These are phyloP conservation scores for Bonia amplexicaulis DNA, from an alignment of 176 grass and related monocot species.

Conservation along the genomic window DNA sequence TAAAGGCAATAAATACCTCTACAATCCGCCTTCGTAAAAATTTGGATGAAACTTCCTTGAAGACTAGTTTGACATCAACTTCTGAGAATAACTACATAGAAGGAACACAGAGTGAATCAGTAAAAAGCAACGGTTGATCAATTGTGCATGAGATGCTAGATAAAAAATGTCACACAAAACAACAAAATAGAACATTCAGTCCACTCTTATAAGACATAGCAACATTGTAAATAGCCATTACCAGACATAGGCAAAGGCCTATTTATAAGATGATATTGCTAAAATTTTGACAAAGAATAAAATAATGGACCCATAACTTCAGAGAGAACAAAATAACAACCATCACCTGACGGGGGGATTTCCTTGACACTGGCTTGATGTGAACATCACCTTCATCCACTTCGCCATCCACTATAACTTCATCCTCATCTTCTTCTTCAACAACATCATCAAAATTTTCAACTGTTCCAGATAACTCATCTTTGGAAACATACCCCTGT, in stretches of 20 bases:
- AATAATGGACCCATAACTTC: not conserved
- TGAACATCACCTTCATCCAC: conserved; percentile 98
- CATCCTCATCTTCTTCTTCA: conserved; percentile 84
- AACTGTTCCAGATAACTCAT: conserved; percentile 31
- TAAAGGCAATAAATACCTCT: conserved; percentile 50
- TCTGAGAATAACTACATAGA: conserved; percentile 82
- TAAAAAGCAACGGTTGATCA: not conserved
- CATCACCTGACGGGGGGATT: conserved; percentile 55
- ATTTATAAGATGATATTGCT: not conserved
- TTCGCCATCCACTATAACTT: conserved; percentile 81
- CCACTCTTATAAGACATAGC: not conserved
- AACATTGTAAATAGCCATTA: not conserved
- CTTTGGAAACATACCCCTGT: conserved; percentile 77
- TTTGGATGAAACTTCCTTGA: conserved; percentile 96
- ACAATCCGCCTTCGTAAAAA: conserved; percentile 85
- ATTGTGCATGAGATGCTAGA: conserved; percentile 5
- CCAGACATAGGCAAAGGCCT: not conserved
- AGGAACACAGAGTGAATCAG: conserved; percentile 13
- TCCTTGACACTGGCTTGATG: conserved; percentile 76
- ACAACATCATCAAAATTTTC: conserved; percentile 60
- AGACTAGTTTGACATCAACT: conserved; percentile 97
- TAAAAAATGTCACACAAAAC: not conserved
- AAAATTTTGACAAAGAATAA: not conserved
- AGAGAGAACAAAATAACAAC: conserved; percentile 2
- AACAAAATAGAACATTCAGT: not conserved